phyloP scores from a whole-genome alignment of 345 rosid species.

The Ailanthus altissimus region DNA sequence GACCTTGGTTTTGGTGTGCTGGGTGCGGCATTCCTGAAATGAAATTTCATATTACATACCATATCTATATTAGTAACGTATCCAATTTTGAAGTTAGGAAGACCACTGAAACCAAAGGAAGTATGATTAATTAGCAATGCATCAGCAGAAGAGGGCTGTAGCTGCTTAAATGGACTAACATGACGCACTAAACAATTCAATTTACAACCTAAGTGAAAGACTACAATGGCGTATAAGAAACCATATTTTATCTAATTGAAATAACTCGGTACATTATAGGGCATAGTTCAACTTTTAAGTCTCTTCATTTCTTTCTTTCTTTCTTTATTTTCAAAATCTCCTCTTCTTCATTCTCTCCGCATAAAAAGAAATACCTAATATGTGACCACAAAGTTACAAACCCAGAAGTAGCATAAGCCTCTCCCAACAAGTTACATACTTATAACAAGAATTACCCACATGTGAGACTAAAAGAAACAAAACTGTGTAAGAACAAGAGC shows the following conservation, averaged over 20 bases:
- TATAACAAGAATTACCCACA: constrained; percentile 1
- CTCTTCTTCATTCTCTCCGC: neutral
- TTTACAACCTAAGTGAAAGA: neutral
- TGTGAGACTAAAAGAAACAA: constrained; percentile 2
- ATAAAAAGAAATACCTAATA: neutral
- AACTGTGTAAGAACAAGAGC: neutral
- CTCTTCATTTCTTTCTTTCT: too few species aligned
- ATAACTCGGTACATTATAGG: neutral
- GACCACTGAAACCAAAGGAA: neutral
- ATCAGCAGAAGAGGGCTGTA: neutral
- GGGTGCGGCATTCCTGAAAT: constrained; percentile 50
- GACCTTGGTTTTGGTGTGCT: constrained; percentile 64
- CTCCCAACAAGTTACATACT: neutral
- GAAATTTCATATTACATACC: constrained; percentile 10
- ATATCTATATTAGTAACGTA: too few species aligned
- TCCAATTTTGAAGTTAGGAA: neutral
- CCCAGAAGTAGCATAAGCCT: neutral
- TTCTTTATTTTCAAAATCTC: too few species aligned
- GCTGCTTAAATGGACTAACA: neutral
- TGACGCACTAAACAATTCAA: neutral
- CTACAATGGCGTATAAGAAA: neutral
- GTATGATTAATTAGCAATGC: neutral
- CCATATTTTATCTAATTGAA: neutral
- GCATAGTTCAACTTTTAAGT: neutral
- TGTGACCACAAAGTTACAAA: neutral